phyloP scores from a whole-genome alignment of 73 alveolate species.

The Blepharisma stoltei region DNA sequence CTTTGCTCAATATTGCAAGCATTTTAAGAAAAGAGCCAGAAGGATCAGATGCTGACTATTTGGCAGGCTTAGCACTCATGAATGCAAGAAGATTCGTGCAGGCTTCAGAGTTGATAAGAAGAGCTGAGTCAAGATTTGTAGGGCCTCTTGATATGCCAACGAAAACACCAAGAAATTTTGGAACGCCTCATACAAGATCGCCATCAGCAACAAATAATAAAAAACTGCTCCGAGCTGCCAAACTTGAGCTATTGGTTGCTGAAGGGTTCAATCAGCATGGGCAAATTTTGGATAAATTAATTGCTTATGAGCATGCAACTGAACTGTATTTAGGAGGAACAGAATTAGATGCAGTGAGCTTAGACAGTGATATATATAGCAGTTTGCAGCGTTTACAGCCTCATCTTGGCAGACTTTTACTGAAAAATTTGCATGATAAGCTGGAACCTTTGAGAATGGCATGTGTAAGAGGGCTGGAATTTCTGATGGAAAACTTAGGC shows the following conservation, averaged over 20 bases:
- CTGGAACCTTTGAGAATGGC: constrained; percentile 63
- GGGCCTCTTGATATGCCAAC: constrained; percentile 23
- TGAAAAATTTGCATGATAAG: constrained; percentile 37
- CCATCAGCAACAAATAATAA: constrained; percentile 28
- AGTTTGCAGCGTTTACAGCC: constrained; percentile 42
- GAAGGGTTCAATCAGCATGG: constrained; percentile 64
- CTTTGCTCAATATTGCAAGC: constrained; percentile 39
- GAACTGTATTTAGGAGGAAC: constrained; percentile 34
- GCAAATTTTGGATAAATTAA: constrained; percentile 47
- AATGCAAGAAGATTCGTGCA: constrained; percentile 61
- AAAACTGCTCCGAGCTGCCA: constrained; percentile 41
- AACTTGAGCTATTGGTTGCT: constrained; percentile 60
- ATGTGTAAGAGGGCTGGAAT: constrained; percentile 44
- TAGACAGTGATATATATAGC: constrained; percentile 35
- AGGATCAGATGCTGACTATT: constrained; percentile 40
- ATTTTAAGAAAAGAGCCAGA: constrained; percentile 34
- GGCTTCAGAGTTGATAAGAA: constrained; percentile 56
- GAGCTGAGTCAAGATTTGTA: constrained; percentile 31
- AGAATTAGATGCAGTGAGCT: constrained; percentile 14
- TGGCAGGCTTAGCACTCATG: constrained; percentile 47
- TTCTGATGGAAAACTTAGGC: constrained; percentile 58
- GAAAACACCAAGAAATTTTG: constrained; percentile 21
- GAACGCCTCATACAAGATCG: not conserved
- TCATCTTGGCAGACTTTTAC: constrained; percentile 44
- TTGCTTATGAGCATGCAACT: constrained; percentile 56